A percentile compares a stretch with the other conserved stretches of the same genome.
These are phyloP conservation scores for Aspergillus leporis DNA, from an alignment of 495 filamentous ascomycete genomes.

Conservation along the genomic window DNA sequence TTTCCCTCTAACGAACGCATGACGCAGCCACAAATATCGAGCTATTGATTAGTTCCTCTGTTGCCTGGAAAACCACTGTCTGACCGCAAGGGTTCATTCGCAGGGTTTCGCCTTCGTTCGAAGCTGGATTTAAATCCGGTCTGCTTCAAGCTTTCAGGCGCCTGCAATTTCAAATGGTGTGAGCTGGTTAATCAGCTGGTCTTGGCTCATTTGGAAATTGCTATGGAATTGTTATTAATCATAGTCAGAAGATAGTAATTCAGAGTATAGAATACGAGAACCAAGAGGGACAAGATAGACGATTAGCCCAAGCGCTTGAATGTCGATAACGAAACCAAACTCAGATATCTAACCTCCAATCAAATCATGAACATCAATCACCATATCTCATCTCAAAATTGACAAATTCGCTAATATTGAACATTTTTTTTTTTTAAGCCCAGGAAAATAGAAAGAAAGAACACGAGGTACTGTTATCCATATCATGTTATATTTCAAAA, in stretches of 20 bases:
- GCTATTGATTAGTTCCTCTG: not conserved
- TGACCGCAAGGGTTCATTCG: not conserved
- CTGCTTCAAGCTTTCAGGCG: not conserved
- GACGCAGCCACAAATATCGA: not conserved
- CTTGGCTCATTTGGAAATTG: not conserved
- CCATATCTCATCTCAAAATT: not conserved
- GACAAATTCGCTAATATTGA: not conserved
- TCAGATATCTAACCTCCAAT: not conserved
- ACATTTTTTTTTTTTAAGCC: not conserved
- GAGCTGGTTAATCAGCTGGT: not conserved
- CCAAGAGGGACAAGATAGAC: not conserved
- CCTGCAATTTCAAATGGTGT: not conserved
- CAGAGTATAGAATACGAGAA: not conserved
- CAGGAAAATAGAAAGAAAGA: not conserved
- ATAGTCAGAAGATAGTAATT: not conserved
- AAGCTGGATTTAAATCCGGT: not conserved
- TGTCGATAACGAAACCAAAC: not conserved
- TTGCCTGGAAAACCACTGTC: not conserved
- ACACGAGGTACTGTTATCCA: not conserved
- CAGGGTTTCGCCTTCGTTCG: not conserved
- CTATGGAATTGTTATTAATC: not conserved
- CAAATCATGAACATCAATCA: conserved; percentile 1
- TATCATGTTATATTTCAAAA: not conserved
- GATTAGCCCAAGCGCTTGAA: not conserved
- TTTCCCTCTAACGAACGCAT: not conserved